phyloP scores from a whole-genome alignment of 352 stramenopile species.

The Pythium brassicae region DNA sequence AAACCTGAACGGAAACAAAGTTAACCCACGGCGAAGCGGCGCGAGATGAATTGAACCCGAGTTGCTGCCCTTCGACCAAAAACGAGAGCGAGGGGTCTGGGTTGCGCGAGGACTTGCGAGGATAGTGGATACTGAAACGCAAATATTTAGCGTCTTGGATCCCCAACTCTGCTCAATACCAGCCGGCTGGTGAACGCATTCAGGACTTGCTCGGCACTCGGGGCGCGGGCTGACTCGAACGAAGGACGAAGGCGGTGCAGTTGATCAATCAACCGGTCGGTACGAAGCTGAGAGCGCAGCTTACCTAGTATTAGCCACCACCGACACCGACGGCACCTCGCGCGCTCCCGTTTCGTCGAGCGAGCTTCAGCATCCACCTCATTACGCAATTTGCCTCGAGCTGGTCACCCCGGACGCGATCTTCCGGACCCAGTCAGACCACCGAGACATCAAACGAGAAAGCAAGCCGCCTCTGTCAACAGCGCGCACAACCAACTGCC shows the following conservation, averaged over 20 bases:
- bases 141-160: no score
- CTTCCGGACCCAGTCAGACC: not conserved
- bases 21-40: constrained; percentile 1
- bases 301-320: constrained; percentile 1
- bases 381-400: constrained; percentile 8
- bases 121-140: not conserved
- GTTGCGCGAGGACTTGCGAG: no score
- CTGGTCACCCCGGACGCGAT: constrained; percentile 2
- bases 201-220: no score
- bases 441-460: no score
- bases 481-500: no score
- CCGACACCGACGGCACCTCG: not conserved
- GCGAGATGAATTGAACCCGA: no score
- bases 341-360: not conserved
- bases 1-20: not conserved
- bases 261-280: not conserved
- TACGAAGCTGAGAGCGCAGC: not conserved
- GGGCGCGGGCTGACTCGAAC: no score
- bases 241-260: not conserved
- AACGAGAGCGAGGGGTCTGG: no score
- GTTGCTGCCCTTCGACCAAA: no score
- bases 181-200: no score
- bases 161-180: no score
- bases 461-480: no score
- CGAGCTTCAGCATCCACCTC: constrained; percentile 7